Base-by-base conservation (phyloP, 257 asterid species). In the Nicotiana benthamiana region DNA sequence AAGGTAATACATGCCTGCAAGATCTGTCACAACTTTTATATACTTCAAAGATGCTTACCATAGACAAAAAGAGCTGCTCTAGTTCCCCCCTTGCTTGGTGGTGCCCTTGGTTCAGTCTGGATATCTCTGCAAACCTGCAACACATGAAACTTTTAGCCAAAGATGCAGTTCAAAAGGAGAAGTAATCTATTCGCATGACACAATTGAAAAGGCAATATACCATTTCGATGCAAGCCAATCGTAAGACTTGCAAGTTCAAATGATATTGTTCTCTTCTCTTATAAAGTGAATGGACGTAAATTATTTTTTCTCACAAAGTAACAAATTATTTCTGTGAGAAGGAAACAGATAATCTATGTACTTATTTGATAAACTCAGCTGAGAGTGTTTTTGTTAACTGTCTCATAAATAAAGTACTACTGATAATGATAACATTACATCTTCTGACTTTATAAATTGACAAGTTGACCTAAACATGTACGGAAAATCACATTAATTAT, bases 61-160 rank as follows among this genome's bases (percentile, higher is more conserved):
- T 74, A 81, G n/a, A 81, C 79, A 34, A 72, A 81, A 54, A 75
- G 36, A 68, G 80, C 20, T 20, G 80, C 80, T 74, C 65, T 81
- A 30, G 54, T 56, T 27, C 83, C 80, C 2, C 83, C 83, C 30
- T 32, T 60, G 40, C 28, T 59, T 17, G 17, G 57, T 9, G 20
- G 57, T 80, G 59, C 30, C 0, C 34, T 34, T 68, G 48, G 20
- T 68, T 40, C 57, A 40, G 56, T 57, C 57, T 40, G 0, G 57
- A 20, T 3, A 20, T 40, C 24, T 68, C 20, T 68, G 57, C 77
- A 40, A 20, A 68, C 77, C 77, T 68, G 65, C 80, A 75, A 68
- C 76, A 40, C 5, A 68, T 68, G 30, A 40, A 68, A 40, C 32
- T 70, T 36, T 36, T n/a, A 36, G 56, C 76, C 76, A 68, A 40